Conservation (phyloP, 768 basidiomycete genomes). For the Tricholoma sp. region DNA sequence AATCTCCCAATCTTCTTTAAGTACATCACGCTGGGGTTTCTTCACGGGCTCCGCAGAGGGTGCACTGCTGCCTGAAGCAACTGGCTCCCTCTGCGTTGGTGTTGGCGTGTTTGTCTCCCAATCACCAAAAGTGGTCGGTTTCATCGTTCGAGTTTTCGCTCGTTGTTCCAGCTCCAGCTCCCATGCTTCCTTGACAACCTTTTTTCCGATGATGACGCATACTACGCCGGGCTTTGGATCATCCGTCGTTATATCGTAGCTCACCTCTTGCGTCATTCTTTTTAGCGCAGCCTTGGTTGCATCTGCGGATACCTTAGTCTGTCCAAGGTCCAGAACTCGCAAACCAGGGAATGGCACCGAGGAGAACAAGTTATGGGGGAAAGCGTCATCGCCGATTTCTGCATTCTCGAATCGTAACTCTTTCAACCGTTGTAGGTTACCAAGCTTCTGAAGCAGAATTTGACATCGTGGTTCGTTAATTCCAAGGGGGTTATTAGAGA, state of each 20-base stretch:
- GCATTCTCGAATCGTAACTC: slow-evolving; percentile 53
- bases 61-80: background rate
- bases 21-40: slow-evolving; percentile 26
- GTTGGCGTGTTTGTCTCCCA: slow-evolving; percentile 17
- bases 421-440: slow-evolving; percentile 44
- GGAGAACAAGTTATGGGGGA: slow-evolving; percentile 37
- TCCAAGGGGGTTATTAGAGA: slow-evolving; percentile 66
- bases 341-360: slow-evolving; percentile 45
- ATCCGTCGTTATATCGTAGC: slow-evolving; percentile 49
- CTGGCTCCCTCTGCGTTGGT: background rate
- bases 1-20: slow-evolving; percentile 80
- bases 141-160: slow-evolving; percentile 34
- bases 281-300: slow-evolving; percentile 41
- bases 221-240: slow-evolving; percentile 48
- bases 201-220: slow-evolving; percentile 64
- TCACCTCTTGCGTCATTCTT: slow-evolving; percentile 43
- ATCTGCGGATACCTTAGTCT: slow-evolving; percentile 53
- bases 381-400: slow-evolving; percentile 56
- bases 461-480: slow-evolving; percentile 24
- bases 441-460: slow-evolving; percentile 42
- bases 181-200: slow-evolving; percentile 69
- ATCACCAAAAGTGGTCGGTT: slow-evolving; percentile 26
- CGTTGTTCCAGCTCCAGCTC: slow-evolving; percentile 68
- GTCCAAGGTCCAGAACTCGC: slow-evolving; percentile 57
- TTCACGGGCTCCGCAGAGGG: background rate